These are phyloP conservation scores for Mycena olivaceomarginata DNA, from an alignment of 768 basidiomycete species.

Conservation along the genomic window DNA sequence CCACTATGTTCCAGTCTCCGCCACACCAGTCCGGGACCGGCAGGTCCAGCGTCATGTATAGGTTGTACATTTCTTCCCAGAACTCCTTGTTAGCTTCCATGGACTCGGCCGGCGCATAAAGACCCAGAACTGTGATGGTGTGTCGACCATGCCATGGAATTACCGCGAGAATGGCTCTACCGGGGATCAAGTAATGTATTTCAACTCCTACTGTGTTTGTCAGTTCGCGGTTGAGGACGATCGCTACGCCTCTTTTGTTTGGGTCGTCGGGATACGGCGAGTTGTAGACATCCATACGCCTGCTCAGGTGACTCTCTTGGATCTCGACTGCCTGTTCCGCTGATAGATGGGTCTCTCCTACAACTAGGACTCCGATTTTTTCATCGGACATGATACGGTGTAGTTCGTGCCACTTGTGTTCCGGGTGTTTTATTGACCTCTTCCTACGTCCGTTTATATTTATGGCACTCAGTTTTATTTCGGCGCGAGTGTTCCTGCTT, in stretches of 20 bases:
- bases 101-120: conserved; percentile 19
- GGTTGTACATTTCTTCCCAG: background rate
- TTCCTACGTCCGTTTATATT: background rate
- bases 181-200: too few species aligned
- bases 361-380: conserved; percentile 16
- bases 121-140: conserved; percentile 28
- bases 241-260: conserved; percentile 14
- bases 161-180: too few species aligned
- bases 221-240: conserved; percentile 35
- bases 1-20: conserved; percentile 19
- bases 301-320: background rate
- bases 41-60: conserved; percentile 2
- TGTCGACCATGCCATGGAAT: background rate
- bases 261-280: background rate
- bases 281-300: background rate
- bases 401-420: conserved; percentile 28
- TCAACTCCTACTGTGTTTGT: too few species aligned
- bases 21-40: too few species aligned
- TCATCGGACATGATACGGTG: conserved; percentile 19
- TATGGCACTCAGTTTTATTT: background rate
- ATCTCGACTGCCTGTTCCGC: background rate
- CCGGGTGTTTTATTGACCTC: background rate
- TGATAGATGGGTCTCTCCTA: conserved; percentile 26
- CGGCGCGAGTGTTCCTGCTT: background rate
- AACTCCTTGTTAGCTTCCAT: conserved; percentile 6